Percentiles rank a stretch among this genome's conserved stretches.
These are phyloP conservation scores for Rachicladosporium sp. DNA, from an alignment of 2,329 filamentous ascomycete genomes.

Conservation along the genomic window DNA sequence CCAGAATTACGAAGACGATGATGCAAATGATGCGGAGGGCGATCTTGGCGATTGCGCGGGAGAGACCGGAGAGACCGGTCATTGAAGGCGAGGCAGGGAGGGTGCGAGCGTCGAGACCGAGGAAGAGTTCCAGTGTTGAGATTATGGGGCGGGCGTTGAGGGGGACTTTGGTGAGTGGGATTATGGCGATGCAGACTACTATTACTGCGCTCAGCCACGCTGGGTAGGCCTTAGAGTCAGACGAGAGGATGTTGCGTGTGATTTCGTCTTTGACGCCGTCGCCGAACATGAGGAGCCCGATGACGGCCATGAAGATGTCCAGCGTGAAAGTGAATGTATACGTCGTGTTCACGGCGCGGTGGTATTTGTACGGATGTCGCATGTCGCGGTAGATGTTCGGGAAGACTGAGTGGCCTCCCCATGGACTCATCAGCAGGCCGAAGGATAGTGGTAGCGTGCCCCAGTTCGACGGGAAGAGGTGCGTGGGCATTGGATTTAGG, in stretches of 20 bases:
- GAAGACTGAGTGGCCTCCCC: slow-evolving; percentile 63
- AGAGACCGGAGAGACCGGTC: slow-evolving; percentile 42
- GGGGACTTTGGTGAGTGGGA: slow-evolving; percentile 80
- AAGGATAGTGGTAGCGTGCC: slow-evolving; percentile 75
- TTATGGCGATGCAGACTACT: slow-evolving; percentile 78
- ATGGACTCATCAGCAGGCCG: slow-evolving; percentile 75
- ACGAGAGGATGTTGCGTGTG: slow-evolving; percentile 75
- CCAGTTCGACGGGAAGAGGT: slow-evolving; percentile 79
- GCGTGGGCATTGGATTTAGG: slow-evolving; percentile 64
- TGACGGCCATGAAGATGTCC: slow-evolving; percentile 68
- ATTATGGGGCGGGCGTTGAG: slow-evolving; percentile 67
- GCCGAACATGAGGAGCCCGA: slow-evolving; percentile 89
- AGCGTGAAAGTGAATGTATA: slow-evolving; percentile 76
- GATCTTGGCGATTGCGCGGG: slow-evolving; percentile 47
- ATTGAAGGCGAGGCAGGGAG: slow-evolving; percentile 33
- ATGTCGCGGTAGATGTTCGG: slow-evolving; percentile 74
- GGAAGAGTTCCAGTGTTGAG: slow-evolving; percentile 68
- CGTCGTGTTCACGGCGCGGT: slow-evolving; percentile 60
- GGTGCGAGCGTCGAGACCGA: slow-evolving; percentile 53
- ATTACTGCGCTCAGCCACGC: slow-evolving; percentile 61
- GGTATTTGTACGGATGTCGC: slow-evolving; percentile 73
- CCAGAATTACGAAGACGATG: slow-evolving; percentile 61
- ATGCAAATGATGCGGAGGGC: slow-evolving; percentile 54
- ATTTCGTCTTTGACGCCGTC: slow-evolving; percentile 78
- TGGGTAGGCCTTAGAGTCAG: slow-evolving; percentile 53